Evolutionary conservation across 441 rosid species (phyloP).

Genomic region (Sinapis alba): DNA sequence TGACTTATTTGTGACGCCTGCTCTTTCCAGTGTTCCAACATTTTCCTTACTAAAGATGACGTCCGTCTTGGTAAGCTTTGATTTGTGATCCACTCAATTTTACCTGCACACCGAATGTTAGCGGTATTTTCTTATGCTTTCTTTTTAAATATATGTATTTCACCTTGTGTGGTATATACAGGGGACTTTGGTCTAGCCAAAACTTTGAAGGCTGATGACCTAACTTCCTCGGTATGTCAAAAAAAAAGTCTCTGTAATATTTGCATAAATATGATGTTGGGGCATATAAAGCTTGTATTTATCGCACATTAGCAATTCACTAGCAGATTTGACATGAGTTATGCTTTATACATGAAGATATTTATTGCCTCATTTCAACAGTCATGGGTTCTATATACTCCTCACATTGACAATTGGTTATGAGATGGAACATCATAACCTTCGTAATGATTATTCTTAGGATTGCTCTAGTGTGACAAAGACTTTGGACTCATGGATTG

Average conservation of each 20-base stretch:
- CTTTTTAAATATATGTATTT: conserved; percentile 9
- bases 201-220: conserved; percentile 89
- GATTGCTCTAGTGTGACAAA: conserved; percentile 18
- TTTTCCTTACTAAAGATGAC: conserved; percentile 94
- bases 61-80: conserved; percentile 81
- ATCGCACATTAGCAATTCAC: neutral
- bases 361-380: neutral
- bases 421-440: neutral
- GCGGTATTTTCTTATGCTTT: no score
- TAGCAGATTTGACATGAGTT: neutral
- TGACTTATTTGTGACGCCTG: conserved; percentile 37
- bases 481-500: conserved; percentile 23
- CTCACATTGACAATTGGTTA: neutral
- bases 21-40: conserved; percentile 83
- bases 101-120: conserved; percentile 9
- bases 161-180: conserved; percentile 37
- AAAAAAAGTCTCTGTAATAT: neutral
- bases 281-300: neutral
- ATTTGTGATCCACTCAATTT: conserved; percentile 19
- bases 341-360: neutral
- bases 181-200: conserved; percentile 99
- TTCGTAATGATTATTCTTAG: neutral
- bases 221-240: conserved; percentile 87
- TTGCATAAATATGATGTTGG: neutral
- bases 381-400: neutral